A percentile compares a stretch with the other conserved stretches of the same genome.
Conservation (phyloP, 2,329 filamentous ascomycete species). For the Acrodontium crateriforme region DNA sequence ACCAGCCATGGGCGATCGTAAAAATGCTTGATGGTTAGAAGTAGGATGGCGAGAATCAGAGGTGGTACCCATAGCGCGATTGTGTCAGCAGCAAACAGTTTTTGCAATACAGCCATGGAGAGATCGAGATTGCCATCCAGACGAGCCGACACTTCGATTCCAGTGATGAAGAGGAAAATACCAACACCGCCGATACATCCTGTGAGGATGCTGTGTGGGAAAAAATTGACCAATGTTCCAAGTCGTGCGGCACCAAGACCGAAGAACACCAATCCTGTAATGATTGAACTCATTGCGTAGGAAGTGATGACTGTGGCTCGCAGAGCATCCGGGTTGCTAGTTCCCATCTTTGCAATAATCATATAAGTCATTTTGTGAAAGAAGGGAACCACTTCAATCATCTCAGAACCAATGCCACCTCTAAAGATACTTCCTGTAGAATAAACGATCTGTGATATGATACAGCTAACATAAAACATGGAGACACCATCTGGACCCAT, state of each 20-base stretch:
- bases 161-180: conserved; percentile 84
- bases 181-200: conserved; percentile 96
- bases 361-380: conserved; percentile 96
- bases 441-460: conserved; percentile 82
- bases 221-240: conserved; percentile 90
- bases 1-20: conserved; percentile 74
- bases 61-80: conserved; percentile 74
- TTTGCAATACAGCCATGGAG: conserved; percentile 58
- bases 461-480: conserved; percentile 97
- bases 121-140: conserved; percentile 77
- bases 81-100: conserved; percentile 60
- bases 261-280: conserved; percentile 87
- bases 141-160: conserved; percentile 82
- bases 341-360: conserved; percentile 65
- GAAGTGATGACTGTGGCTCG: conserved; percentile 89
- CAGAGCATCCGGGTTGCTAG: conserved; percentile 68
- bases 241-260: conserved; percentile 75
- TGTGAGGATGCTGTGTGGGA: conserved; percentile 88
- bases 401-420: conserved; percentile 84
- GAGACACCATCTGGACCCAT: conserved; percentile 90
- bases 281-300: conserved; percentile 76
- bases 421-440: conserved; percentile 80
- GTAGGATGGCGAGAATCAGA: conserved; percentile 56
- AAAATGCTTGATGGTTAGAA: conserved; percentile 64
- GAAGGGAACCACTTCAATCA: conserved; percentile 98